phyloP scores from a whole-genome alignment of 352 stramenopile genomes.

The Sclerospora graminicola region DNA sequence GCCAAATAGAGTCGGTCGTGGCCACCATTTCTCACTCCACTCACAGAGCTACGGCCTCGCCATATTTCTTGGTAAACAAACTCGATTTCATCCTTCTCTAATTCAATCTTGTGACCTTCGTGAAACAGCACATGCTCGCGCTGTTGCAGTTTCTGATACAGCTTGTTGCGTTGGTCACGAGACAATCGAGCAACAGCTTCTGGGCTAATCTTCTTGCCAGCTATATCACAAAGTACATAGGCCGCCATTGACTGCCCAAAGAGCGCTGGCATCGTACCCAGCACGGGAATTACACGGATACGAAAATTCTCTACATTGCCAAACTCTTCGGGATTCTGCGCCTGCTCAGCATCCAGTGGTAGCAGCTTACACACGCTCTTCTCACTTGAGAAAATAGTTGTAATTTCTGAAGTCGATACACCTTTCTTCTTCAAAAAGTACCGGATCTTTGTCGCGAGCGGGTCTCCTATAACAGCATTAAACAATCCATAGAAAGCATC shows the following conservation, averaged over 20 bases:
- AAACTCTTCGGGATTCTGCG: constrained; percentile 85
- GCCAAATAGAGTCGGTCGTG: constrained; percentile 72
- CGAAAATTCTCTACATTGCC: constrained; percentile 95
- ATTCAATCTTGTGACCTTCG: constrained; percentile 42
- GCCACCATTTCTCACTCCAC: constrained; percentile 52
- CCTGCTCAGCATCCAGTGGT: constrained; percentile 89
- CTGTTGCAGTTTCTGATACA: constrained; percentile 75
- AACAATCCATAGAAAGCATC: constrained; percentile 1
- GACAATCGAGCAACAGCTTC: constrained; percentile 60
- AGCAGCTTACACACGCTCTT: constrained; percentile 94
- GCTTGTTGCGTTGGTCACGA: constrained; percentile 80
- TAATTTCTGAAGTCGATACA: constrained; percentile 58
- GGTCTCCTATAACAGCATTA: constrained; percentile 58
- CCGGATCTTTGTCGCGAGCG: constrained; percentile 92
- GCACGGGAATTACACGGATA: constrained; percentile 92
- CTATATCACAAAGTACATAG: constrained; percentile 90
- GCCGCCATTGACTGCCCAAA: constrained; percentile 96
- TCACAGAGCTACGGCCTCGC: constrained; percentile 66
- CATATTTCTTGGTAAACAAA: constrained; percentile 85
- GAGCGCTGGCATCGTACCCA: constrained; percentile 92
- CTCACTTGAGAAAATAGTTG: constrained; percentile 91
- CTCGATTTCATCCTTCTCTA: constrained; percentile 83
- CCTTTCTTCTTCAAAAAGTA: constrained; percentile 88
- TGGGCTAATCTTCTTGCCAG: constrained; percentile 80
- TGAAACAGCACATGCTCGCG: constrained; percentile 58